Conservation (phyloP, 805 yeast species). For the Vanderwaltozyma yarrowii region DNA sequence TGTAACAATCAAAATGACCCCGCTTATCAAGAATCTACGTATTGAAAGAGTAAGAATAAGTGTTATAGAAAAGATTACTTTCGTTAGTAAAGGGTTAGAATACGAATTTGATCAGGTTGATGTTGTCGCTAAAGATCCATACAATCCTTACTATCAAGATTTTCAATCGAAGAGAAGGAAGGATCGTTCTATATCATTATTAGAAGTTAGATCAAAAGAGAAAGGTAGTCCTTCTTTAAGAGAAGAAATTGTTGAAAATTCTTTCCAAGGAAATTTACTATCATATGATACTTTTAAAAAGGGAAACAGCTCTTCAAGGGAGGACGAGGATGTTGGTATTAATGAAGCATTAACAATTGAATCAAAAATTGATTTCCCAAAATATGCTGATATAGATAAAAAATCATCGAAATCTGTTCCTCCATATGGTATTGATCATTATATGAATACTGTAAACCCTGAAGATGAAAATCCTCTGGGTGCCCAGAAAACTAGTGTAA, state of each 20-base stretch:
- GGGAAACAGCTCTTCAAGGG: constrained; percentile 19
- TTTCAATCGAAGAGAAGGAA: constrained; percentile 25
- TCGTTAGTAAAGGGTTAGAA: constrained; percentile 46
- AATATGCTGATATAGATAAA: constrained; percentile 21
- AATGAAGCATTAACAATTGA: constrained; percentile 24
- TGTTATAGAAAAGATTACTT: constrained; percentile 56
- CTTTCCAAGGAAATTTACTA: constrained; percentile 51
- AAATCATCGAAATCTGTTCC: constrained; percentile 21
- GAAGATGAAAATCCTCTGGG: constrained; percentile 4
- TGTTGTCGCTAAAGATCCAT: constrained; percentile 27
- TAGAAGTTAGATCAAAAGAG: constrained; percentile 56
- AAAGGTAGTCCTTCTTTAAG: constrained; percentile 42
- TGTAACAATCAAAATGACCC: constrained; percentile 56
- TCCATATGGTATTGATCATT: constrained; percentile 29
- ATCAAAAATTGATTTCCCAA: constrained; percentile 25
- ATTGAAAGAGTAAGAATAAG: constrained; percentile 59
- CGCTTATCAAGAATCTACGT: constrained; percentile 51
- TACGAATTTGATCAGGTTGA: constrained; percentile 47
- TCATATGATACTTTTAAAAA: constrained; percentile 34
- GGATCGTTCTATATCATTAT: constrained; percentile 48
- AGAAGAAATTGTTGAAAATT: constrained; percentile 43
- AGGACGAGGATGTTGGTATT: constrained; percentile 17
- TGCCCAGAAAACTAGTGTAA: too few relatives aligned
- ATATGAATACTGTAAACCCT: constrained; percentile 11
- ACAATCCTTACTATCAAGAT: constrained; percentile 29